phyloP scores from a whole-genome alignment of 2,329 filamentous ascomycete genomes.

The Elsinoe arachidis region DNA sequence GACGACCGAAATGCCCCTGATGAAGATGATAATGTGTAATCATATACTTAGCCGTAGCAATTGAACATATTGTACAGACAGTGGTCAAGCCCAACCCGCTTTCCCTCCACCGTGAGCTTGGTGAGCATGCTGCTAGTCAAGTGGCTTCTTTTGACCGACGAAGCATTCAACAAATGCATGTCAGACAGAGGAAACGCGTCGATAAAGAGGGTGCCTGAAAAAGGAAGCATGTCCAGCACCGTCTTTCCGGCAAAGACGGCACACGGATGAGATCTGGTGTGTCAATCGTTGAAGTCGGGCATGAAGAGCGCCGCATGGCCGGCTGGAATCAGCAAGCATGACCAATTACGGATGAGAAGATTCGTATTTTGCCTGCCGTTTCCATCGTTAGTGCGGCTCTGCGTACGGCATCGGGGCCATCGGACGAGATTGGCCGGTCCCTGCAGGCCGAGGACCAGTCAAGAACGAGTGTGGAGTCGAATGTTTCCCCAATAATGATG shows the following conservation, averaged over 20 bases:
- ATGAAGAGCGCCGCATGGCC: neutral
- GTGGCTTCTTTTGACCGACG: too few relatives aligned
- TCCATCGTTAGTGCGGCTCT: constrained; percentile 7
- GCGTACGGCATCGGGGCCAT: neutral
- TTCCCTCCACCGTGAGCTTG: too few relatives aligned
- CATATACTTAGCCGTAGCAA: too few relatives aligned
- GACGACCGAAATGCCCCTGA: too few relatives aligned
- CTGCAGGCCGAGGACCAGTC: too few relatives aligned
- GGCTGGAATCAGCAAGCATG: neutral
- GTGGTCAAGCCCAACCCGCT: too few relatives aligned
- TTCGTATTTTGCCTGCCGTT: neutral
- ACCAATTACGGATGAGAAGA: neutral
- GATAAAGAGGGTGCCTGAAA: neutral
- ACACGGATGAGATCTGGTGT: neutral
- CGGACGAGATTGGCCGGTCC: neutral
- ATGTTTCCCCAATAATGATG: constrained; percentile 7
- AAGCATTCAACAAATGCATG: neutral
- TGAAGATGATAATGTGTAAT: too few relatives aligned
- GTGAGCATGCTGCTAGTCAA: too few relatives aligned
- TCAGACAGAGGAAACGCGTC: neutral
- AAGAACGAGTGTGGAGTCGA: too few relatives aligned
- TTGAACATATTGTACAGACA: too few relatives aligned
- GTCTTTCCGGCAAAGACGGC: neutral
- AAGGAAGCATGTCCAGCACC: neutral
- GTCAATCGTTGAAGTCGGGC: constrained; percentile 1